phyloP scores from a whole-genome alignment of 768 basidiomycete species.

The Mycena pura region DNA sequence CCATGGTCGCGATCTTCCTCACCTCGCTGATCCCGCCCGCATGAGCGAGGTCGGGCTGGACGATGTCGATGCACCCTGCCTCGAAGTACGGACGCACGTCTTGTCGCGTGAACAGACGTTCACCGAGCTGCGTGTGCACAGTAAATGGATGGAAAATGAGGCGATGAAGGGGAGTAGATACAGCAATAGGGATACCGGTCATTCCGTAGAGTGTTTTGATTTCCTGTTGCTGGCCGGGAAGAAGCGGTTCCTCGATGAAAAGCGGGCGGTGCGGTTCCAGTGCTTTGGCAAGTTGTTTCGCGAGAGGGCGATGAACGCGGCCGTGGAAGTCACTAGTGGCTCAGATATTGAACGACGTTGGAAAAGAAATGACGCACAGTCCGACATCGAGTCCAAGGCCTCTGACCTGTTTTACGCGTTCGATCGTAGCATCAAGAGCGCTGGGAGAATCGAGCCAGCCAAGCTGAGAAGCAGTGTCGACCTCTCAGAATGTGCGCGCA shows the following conservation, averaged over 20 bases:
- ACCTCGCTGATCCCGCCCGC: slow-evolving; percentile 26
- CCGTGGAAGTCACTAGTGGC: slow-evolving; percentile 64
- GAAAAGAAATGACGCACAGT: slow-evolving; percentile 31
- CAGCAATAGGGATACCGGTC: slow-evolving; percentile 36
- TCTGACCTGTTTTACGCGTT: slow-evolving; percentile 59
- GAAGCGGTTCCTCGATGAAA: slow-evolving; percentile 64
- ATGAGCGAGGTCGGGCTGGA: slow-evolving; percentile 66
- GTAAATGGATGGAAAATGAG: not conserved
- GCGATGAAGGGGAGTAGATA: not conserved
- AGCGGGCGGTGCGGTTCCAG: slow-evolving; percentile 66
- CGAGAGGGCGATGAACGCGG: slow-evolving; percentile 71
- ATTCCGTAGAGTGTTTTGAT: slow-evolving; percentile 19
- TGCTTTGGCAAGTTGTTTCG: slow-evolving; percentile 67
- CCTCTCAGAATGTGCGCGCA: not conserved
- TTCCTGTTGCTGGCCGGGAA: slow-evolving; percentile 26
- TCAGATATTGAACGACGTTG: not conserved
- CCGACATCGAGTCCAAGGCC: slow-evolving; percentile 67
- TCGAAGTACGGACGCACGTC: slow-evolving; percentile 75
- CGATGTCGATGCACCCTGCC: slow-evolving; percentile 67
- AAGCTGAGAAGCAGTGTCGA: slow-evolving; percentile 32
- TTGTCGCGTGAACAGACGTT: slow-evolving; percentile 65
- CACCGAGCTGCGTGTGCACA: slow-evolving; percentile 51
- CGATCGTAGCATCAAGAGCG: slow-evolving; percentile 55
- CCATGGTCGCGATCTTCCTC: slow-evolving; percentile 50
- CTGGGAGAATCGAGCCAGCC: slow-evolving; percentile 69